Conservation (phyloP, 768 basidiomycete genomes). For the Kwoniella pini region DNA sequence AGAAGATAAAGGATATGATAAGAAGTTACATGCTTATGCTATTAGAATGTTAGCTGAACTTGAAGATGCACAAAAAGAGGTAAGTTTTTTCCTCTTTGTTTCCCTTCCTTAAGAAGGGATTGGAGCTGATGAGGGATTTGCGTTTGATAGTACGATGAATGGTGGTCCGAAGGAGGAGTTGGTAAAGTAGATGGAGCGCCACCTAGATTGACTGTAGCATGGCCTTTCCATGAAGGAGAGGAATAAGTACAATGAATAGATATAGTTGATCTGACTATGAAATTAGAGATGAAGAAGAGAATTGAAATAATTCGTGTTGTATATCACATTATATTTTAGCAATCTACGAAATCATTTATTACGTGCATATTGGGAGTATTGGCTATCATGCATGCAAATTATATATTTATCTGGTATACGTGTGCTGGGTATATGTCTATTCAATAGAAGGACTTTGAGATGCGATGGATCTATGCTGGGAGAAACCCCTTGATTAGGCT, state of each 20-base stretch:
- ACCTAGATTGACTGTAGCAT: constrained; percentile 53
- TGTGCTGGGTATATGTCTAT: not conserved
- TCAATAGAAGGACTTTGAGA: not conserved
- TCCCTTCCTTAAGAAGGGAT: not conserved
- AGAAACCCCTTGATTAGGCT: too few relatives aligned
- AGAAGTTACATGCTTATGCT: constrained; percentile 51
- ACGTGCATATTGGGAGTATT: too few relatives aligned
- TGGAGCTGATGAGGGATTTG: not conserved
- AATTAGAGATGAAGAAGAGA: too few relatives aligned
- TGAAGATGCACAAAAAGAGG: constrained; percentile 55
- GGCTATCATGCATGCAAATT: not conserved
- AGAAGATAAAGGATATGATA: constrained; percentile 45
- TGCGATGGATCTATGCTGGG: not conserved
- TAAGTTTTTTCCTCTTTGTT: constrained; percentile 23
- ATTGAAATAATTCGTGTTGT: too few relatives aligned
- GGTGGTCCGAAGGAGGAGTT: constrained; percentile 53
- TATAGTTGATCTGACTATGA: not conserved
- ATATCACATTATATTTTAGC: too few relatives aligned
- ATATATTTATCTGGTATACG: not conserved
- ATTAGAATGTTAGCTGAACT: constrained; percentile 54
- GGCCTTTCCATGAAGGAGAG: constrained; percentile 55
- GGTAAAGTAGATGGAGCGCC: constrained; percentile 51
- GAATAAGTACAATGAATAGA: constrained; percentile 28
- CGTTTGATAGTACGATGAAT: constrained; percentile 49
- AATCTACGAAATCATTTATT: too few relatives aligned